Evolutionary conservation across 1,284 basidiomycete genomes (phyloP).

Genomic region (Meira miltonrushii): DNA sequence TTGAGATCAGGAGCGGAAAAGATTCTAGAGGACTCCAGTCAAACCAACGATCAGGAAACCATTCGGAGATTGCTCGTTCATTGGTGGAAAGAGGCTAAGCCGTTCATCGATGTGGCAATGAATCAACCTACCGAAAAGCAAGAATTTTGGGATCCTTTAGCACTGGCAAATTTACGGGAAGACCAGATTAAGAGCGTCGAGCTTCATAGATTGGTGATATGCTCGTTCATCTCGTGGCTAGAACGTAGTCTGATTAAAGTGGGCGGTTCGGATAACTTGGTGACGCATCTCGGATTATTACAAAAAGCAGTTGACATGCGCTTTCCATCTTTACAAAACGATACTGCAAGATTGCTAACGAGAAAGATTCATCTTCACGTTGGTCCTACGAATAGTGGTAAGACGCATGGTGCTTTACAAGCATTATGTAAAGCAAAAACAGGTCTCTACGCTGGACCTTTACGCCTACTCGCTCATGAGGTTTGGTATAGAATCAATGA

Average conservation of each 20-base stretch:
- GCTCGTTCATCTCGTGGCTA: background rate
- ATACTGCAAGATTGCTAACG: constrained; percentile 57
- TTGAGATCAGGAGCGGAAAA: too few relatives aligned
- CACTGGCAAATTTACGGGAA: too few relatives aligned
- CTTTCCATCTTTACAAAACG: constrained; percentile 47
- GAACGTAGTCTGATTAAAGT: background rate
- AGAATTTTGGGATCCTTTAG: too few relatives aligned
- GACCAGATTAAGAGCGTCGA: too few relatives aligned
- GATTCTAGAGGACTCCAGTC: too few relatives aligned
- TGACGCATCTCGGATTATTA: background rate
- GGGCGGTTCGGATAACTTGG: background rate
- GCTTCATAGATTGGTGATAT: too few relatives aligned
- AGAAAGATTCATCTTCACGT: constrained; percentile 90
- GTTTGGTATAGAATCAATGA: constrained; percentile 87
- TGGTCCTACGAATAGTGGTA: constrained; percentile 94
- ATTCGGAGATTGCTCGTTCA: too few relatives aligned
- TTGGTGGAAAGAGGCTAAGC: too few relatives aligned
- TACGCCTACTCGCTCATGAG: constrained; percentile 89
- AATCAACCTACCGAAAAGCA: too few relatives aligned
- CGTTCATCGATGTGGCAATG: too few relatives aligned
- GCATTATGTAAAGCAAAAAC: constrained; percentile 70
- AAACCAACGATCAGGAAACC: too few relatives aligned
- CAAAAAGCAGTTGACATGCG: constrained; percentile 27
- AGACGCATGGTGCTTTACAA: constrained; percentile 86
- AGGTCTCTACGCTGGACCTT: constrained; percentile 84